These are phyloP conservation scores for Paspalum vaginatum DNA, from an alignment of 176 grass and related monocot genomes.

Conservation along the genomic window DNA sequence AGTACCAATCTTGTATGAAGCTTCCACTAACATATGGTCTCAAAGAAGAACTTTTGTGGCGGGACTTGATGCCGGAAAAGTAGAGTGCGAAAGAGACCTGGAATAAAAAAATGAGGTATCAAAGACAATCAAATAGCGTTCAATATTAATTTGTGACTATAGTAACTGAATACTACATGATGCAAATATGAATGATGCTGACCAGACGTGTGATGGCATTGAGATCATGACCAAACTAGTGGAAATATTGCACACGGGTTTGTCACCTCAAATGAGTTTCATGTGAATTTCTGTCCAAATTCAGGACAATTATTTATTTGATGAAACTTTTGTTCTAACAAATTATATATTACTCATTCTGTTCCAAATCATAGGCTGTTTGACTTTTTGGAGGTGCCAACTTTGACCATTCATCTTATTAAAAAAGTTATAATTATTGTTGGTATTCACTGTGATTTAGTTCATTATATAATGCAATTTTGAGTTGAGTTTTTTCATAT, in stretches of 20 bases:
- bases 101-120: conserved; percentile 27
- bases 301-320: not conserved
- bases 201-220: not conserved
- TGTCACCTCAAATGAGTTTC: not conserved
- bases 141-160: not conserved
- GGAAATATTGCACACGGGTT: not conserved
- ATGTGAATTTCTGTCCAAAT: not conserved
- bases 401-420: too few relatives aligned
- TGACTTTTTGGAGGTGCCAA: too few relatives aligned
- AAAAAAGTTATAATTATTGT: too few relatives aligned
- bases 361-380: too few relatives aligned
- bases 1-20: conserved; percentile 94
- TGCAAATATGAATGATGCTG: not conserved
- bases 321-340: not conserved
- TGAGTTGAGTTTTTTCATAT: too few relatives aligned
- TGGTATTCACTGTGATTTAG: too few relatives aligned
- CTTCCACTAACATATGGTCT: conserved; percentile 74
- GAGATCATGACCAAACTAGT: not conserved
- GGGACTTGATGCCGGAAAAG: conserved; percentile 60
- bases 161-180: not conserved
- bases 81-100: conserved; percentile 75
- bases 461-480: too few relatives aligned
- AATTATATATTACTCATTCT: not conserved
- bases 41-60: conserved; percentile 74
- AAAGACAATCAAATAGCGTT: not conserved